Evolutionary conservation across 2,329 filamentous ascomycete genomes (phyloP).

Genomic region (Didymella sp.): DNA sequence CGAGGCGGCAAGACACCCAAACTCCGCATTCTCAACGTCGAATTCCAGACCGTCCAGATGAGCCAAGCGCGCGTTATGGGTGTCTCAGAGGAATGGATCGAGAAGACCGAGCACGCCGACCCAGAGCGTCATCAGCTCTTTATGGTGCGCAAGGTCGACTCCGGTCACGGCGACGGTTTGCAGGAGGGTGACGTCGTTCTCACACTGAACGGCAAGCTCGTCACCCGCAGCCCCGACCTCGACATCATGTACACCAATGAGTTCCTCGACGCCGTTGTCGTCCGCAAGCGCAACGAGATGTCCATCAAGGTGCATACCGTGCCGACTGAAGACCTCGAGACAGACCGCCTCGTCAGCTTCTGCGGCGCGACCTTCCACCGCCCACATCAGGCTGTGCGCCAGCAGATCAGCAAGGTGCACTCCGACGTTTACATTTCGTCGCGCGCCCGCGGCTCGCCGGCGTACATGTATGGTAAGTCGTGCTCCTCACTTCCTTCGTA

Average conservation of each 20-base stretch:
- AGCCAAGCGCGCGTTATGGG: constrained; percentile 97
- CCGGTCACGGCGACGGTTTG: constrained; percentile 68
- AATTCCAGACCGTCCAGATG: constrained; percentile 96
- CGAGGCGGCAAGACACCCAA: constrained; percentile 79
- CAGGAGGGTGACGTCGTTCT: constrained; percentile 92
- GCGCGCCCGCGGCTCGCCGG: constrained; percentile 55
- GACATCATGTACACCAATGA: constrained; percentile 96
- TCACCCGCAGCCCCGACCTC: constrained; percentile 90
- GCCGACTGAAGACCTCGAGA: constrained; percentile 88
- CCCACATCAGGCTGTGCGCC: constrained; percentile 93
- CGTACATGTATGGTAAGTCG: constrained; percentile 44
- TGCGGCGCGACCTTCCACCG: constrained; percentile 93
- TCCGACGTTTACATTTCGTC: constrained; percentile 96
- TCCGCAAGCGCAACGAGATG: constrained; percentile 83
- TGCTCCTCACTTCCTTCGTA: constrained; percentile 72
- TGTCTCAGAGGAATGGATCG: constrained; percentile 93
- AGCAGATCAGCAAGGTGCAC: constrained; percentile 96
- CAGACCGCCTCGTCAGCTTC: constrained; percentile 88
- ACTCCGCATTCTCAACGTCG: constrained; percentile 89
- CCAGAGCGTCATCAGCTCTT: constrained; percentile 94
- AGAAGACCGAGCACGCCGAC: constrained; percentile 86
- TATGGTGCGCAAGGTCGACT: constrained; percentile 92
- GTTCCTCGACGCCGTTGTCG: constrained; percentile 80
- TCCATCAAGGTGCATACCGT: constrained; percentile 81
- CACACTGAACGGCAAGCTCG: constrained; percentile 87